Evolutionary conservation across 768 basidiomycete species (phyloP).

Genomic region (Termitomyces sp.): DNA sequence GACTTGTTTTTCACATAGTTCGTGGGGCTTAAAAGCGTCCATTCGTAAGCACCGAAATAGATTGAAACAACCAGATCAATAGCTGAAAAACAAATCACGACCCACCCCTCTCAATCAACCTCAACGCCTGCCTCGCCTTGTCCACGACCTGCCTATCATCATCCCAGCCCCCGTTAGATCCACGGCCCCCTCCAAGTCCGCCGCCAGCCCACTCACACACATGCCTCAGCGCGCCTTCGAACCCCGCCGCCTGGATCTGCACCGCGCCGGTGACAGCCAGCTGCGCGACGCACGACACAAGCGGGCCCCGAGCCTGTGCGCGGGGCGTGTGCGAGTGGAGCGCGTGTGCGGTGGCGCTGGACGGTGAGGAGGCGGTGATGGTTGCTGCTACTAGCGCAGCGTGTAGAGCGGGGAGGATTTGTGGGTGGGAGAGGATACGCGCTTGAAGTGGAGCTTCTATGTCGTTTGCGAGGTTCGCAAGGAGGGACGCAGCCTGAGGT

Average conservation of each 20-base stretch:
- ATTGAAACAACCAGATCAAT: no score
- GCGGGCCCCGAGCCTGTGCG: conserved; percentile 48
- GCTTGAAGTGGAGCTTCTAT: conserved; percentile 37
- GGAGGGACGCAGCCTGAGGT: conserved; percentile 45
- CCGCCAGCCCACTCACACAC: conserved; percentile 33
- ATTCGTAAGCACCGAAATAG: no score
- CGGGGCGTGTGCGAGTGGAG: not conserved
- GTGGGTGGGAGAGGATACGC: conserved; percentile 43
- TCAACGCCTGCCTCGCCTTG: not conserved
- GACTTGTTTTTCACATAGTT: no score
- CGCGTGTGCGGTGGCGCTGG: not conserved
- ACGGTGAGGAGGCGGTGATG: conserved; percentile 14
- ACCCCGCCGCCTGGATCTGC: conserved; percentile 29
- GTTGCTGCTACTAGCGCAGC: conserved; percentile 53
- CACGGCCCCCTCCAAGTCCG: conserved; percentile 32
- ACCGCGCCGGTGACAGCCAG: conserved; percentile 40
- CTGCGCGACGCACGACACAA: conserved; percentile 52
- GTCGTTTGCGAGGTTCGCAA: conserved; percentile 69
- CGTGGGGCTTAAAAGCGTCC: no score
- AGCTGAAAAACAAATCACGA: not conserved
- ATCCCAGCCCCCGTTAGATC: conserved; percentile 1
- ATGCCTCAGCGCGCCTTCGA: conserved; percentile 32
- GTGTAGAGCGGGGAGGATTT: conserved; percentile 50
- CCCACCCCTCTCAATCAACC: not conserved
- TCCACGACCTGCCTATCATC: conserved; percentile 2